These are phyloP conservation scores for Amylocystis lapponica DNA, from an alignment of 768 basidiomycete genomes.

Conservation along the genomic window DNA sequence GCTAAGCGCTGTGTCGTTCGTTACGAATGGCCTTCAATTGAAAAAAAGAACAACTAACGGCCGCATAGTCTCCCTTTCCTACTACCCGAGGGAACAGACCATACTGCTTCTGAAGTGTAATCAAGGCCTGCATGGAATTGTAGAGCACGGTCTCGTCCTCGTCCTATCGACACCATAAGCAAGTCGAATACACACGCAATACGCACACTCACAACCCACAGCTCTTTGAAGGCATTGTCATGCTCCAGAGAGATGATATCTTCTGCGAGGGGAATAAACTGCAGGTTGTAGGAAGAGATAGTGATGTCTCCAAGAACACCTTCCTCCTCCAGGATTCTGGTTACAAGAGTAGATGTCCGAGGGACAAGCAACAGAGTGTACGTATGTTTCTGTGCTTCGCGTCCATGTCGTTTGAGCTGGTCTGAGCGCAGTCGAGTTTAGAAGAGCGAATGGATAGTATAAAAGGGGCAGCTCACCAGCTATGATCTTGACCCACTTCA, in stretches of 20 bases:
- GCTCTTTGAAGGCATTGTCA: slow-evolving; percentile 78
- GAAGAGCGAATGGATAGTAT: not conserved
- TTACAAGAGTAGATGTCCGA: slow-evolving; percentile 78
- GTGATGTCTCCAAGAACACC: slow-evolving; percentile 96
- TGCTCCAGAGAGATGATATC: slow-evolving; percentile 90
- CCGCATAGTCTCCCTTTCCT: slow-evolving; percentile 88
- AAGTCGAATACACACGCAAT: slow-evolving; percentile 1
- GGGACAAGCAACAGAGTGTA: slow-evolving; percentile 90
- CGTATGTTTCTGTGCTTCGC: slow-evolving; percentile 67
- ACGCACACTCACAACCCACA: slow-evolving; percentile 72
- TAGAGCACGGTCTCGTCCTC: slow-evolving; percentile 89
- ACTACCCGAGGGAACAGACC: slow-evolving; percentile 89
- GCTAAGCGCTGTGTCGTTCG: slow-evolving; percentile 60
- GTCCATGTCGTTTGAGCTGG: slow-evolving; percentile 81
- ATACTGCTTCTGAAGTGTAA: slow-evolving; percentile 76
- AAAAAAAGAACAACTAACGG: slow-evolving; percentile 37
- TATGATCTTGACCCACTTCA: slow-evolving; percentile 82
- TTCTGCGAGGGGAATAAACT: slow-evolving; percentile 89
- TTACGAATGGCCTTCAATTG: not conserved
- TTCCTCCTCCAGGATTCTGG: slow-evolving; percentile 86
- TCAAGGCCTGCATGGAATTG: slow-evolving; percentile 82
- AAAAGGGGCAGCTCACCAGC: slow-evolving; percentile 58
- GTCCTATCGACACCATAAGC: slow-evolving; percentile 47
- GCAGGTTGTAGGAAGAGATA: slow-evolving; percentile 82
- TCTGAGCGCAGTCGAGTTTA: slow-evolving; percentile 44